Evolutionary conservation across 495 filamentous ascomycete genomes (phyloP).

Genomic region (Usnea hakonensis): DNA sequence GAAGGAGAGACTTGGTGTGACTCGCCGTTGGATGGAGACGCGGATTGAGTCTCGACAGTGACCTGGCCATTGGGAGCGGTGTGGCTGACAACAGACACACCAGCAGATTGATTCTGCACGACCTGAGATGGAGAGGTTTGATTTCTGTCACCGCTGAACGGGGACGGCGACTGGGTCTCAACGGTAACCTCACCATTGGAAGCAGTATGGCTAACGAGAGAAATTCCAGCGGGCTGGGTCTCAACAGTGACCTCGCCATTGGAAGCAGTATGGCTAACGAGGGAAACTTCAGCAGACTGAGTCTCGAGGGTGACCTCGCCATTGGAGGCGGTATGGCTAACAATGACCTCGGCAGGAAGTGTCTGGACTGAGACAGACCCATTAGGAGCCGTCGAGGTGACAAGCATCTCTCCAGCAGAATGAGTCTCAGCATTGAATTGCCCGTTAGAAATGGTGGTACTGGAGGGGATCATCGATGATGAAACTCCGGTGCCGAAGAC

Average conservation of each 20-base stretch:
- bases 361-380: neutral
- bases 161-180: neutral
- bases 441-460: neutral
- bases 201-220: neutral
- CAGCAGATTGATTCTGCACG: neutral
- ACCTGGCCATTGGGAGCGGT: constrained; percentile 6
- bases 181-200: constrained; percentile 5
- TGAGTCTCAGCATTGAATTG: neutral
- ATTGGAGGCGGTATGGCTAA: neutral
- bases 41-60: neutral
- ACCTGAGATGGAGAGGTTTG: neutral
- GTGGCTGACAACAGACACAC: neutral
- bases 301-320: neutral
- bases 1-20: neutral
- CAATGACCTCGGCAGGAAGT: neutral
- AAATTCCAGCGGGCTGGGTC: neutral
- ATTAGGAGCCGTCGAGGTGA: neutral
- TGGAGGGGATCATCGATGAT: neutral
- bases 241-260: constrained; percentile 2
- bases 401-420: neutral
- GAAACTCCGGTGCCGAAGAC: neutral
- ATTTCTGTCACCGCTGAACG: neutral
- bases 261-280: neutral
- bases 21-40: constrained; percentile 1
- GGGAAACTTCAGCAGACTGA: neutral